Conservation (phyloP, 352 stramenopile genomes). For the Phytophthora cajani region DNA sequence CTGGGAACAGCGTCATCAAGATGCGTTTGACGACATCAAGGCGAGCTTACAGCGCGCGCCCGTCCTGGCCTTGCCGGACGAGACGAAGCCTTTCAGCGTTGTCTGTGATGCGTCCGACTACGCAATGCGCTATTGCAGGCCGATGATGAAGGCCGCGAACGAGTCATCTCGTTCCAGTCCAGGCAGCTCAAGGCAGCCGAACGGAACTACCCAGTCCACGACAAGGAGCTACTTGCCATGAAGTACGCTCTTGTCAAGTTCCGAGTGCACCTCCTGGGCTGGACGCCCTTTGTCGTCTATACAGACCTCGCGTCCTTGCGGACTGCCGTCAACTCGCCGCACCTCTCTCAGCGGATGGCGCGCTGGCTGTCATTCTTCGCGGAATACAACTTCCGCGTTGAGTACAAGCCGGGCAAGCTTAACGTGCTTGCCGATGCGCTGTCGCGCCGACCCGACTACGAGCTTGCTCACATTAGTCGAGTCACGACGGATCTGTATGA, state of each 20-base stretch:
- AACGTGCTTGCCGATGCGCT: neutral
- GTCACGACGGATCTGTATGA: conserved; percentile 7
- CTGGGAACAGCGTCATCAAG: too few relatives aligned
- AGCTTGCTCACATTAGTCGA: conserved; percentile 1
- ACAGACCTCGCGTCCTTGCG: neutral
- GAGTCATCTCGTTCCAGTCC: neutral
- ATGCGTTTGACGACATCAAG: too few relatives aligned
- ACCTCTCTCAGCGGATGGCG: conserved; percentile 14
- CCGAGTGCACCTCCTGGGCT: neutral
- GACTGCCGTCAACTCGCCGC: neutral
- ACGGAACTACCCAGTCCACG: neutral
- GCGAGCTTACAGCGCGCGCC: too few relatives aligned
- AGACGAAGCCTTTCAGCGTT: too few relatives aligned
- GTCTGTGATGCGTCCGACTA: neutral
- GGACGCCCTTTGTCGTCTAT: neutral
- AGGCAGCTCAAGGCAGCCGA: neutral
- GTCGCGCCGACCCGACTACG: neutral
- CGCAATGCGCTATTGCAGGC: neutral
- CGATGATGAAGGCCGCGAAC: neutral
- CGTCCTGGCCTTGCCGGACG: too few relatives aligned
- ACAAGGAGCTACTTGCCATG: conserved; percentile 5
- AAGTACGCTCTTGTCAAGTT: conserved; percentile 5
- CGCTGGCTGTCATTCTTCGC: conserved; percentile 27
- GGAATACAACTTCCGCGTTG: conserved; percentile 29
- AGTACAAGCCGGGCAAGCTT: conserved; percentile 18